These are phyloP conservation scores for Lecanicillium sp. DNA, from an alignment of 2,329 filamentous ascomycete species.

Conservation along the genomic window DNA sequence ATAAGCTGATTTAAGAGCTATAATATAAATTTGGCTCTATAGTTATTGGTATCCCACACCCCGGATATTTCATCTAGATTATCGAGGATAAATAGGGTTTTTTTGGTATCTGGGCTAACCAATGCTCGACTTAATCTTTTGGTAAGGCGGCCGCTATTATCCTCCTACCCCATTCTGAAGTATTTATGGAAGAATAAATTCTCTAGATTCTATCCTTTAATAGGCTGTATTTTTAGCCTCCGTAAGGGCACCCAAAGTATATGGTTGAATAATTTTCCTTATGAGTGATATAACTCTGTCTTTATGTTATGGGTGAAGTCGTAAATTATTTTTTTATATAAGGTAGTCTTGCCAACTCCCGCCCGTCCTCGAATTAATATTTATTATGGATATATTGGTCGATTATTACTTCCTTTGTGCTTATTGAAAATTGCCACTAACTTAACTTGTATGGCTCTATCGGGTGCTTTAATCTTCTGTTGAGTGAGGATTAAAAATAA, in stretches of 20 bases:
- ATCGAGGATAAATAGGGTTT: conserved; percentile 35
- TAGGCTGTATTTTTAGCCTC: conserved; percentile 22
- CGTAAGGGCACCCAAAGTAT: conserved; percentile 35
- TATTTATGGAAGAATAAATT: conserved; percentile 24
- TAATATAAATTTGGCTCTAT: conserved; percentile 5
- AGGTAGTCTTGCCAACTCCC: conserved; percentile 35
- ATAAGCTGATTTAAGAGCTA: conserved; percentile 27
- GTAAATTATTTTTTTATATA: conserved; percentile 36
- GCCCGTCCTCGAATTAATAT: conserved; percentile 33
- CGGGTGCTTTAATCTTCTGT: neutral
- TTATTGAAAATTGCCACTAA: neutral
- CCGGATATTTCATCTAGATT: conserved; percentile 35
- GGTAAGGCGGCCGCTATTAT: conserved; percentile 14
- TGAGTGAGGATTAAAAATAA: neutral
- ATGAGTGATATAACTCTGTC: conserved; percentile 17
- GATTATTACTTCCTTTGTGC: neutral
- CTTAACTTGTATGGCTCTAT: neutral
- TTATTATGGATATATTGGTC: conserved; percentile 10
- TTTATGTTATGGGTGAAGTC: conserved; percentile 28
- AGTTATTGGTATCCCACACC: conserved; percentile 8
- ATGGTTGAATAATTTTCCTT: conserved; percentile 27
- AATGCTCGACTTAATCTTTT: conserved; percentile 16
- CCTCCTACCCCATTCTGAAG: conserved; percentile 22
- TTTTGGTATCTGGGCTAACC: conserved; percentile 4
- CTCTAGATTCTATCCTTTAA: conserved; percentile 19